phyloP scores from a whole-genome alignment of 768 basidiomycete genomes.

The Hemileccinum rubropunctum region DNA sequence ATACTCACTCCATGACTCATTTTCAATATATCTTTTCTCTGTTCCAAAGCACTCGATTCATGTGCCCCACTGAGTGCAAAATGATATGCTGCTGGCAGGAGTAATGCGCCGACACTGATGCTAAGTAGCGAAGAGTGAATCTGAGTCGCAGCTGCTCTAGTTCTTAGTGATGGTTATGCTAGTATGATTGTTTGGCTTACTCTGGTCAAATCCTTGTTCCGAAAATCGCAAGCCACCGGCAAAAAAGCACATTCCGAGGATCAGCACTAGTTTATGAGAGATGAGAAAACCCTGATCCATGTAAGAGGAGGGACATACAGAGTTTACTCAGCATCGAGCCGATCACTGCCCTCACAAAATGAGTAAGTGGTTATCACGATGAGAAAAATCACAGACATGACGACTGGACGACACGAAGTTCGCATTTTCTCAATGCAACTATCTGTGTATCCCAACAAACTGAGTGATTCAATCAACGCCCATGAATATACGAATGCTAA shows the following conservation, averaged over 20 bases:
- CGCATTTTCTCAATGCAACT: constrained; percentile 77
- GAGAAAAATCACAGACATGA: constrained; percentile 47
- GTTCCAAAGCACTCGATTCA: constrained; percentile 24
- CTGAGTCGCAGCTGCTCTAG: constrained; percentile 51
- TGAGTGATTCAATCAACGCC: background rate
- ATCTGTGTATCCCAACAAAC: constrained; percentile 37
- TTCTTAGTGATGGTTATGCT: constrained; percentile 2
- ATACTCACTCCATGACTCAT: constrained; percentile 51
- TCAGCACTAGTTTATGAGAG: constrained; percentile 49
- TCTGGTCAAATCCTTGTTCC: constrained; percentile 74
- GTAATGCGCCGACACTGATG: constrained; percentile 75
- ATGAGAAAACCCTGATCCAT: constrained; percentile 5
- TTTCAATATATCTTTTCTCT: constrained; percentile 41
- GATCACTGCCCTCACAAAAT: constrained; percentile 49
- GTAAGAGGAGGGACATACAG: constrained; percentile 35
- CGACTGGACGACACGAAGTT: constrained; percentile 79
- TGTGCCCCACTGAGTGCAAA: constrained; percentile 39
- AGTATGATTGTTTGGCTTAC: constrained; percentile 39
- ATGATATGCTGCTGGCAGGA: constrained; percentile 81
- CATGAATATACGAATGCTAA: constrained; percentile 34
- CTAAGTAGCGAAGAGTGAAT: constrained; percentile 73
- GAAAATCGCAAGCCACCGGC: constrained; percentile 76
- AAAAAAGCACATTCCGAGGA: constrained; percentile 90
- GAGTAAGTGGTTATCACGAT: background rate
- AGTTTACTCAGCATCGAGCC: constrained; percentile 84